Base-by-base conservation (phyloP, 768 basidiomycete genomes). In the Tephrocybe sp. region DNA sequence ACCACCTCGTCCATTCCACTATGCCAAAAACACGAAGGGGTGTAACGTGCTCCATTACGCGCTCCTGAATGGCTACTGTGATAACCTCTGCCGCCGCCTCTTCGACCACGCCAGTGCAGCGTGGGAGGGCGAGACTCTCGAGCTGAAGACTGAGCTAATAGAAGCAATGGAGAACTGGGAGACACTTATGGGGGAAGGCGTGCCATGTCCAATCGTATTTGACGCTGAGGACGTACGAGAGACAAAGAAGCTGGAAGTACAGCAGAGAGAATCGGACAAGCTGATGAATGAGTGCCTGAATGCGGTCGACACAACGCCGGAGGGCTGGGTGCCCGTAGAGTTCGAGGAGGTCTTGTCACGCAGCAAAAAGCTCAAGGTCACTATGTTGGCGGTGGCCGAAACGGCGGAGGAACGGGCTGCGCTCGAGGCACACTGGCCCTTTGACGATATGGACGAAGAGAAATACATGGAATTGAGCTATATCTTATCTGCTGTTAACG, bases 121-220 rank as follows among this genome's bases (percentile, higher is more conserved):
- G 9, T 81, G 78, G 78, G 75, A 77, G 61, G 78, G 75, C 51
- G 77, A 80, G 58, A 75, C 74, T 52, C 59, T 62, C 64, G 69
- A 48, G 41, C 70, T 80, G 63, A 78, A 78, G 68, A 57, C 51
- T 64, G 58, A 66, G 55, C 74, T 81, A 1, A 74, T 79, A 54
- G 39, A 69, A 42, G 76, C 69, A 52, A 71, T 65, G 55, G 55
- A 77, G 57, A 62, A 48, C 0, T 79, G 76, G 77, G 63, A 67
- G 64, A 56, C 9, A 56, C 70, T 79, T 53, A 62, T 68, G 42
- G 70, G 66, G 49, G 67, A 38, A 61, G 66, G 60, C 24, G 46
- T 30, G 51, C 67, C 73, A 62, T 78, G 74, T 69, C 76, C 77
- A 22, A 44, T 78, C 63, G 63, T 37, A 62, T 78, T 79, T 60